Evolutionary conservation across 371 early-diverging fungal species (phyloP).

Genomic region (Mucor velutinosus): DNA sequence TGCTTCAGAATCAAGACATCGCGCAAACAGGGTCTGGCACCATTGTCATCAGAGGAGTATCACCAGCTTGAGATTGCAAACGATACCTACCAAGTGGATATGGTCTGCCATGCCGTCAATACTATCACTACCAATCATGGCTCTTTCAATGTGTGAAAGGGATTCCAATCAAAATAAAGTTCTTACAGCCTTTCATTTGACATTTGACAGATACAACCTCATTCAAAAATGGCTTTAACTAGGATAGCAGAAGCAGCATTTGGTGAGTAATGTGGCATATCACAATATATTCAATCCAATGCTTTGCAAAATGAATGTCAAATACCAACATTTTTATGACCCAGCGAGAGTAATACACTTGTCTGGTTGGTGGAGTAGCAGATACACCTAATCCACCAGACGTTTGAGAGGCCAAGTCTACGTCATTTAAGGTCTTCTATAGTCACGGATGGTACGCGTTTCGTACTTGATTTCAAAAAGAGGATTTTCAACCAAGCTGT

Average conservation of each 20-base stretch:
- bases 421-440: not conserved
- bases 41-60: not conserved
- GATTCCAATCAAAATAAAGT: not conserved
- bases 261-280: not conserved
- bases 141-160: not conserved
- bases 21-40: not conserved
- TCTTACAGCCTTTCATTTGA: not conserved
- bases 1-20: not conserved
- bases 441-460: not conserved
- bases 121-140: not conserved
- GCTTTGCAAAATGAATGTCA: not conserved
- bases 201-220: not conserved
- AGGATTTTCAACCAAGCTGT: not conserved
- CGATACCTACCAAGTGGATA: not conserved
- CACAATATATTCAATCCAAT: not conserved
- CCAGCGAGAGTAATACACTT: not conserved
- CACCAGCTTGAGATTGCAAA: not conserved
- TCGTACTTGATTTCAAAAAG: not conserved
- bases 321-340: too few species aligned
- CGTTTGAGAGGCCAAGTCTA: not conserved
- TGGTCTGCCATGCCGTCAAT: not conserved
- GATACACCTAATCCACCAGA: not conserved
- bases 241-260: not conserved
- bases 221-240: not conserved
- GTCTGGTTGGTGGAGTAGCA: not conserved